These are phyloP conservation scores for Pseudogymnoascus sp. DNA, from an alignment of 2,329 filamentous ascomycete genomes.

Conservation along the genomic window DNA sequence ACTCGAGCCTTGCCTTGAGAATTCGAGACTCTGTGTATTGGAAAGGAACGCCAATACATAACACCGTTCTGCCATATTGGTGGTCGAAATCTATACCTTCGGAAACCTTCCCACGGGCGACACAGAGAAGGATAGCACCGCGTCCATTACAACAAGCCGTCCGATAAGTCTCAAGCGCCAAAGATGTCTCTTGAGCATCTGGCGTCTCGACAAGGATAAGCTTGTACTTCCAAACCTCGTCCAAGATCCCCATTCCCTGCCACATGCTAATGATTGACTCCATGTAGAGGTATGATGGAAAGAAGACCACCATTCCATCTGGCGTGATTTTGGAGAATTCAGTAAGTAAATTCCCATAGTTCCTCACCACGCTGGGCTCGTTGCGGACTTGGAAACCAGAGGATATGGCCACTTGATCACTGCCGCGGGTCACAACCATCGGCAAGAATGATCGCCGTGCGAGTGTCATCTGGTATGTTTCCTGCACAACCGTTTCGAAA, in stretches of 20 bases:
- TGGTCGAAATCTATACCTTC: conserved; percentile 99
- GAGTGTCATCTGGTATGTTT: conserved; percentile 96
- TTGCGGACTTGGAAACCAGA: conserved; percentile 93
- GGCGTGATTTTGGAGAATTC: conserved; percentile 96
- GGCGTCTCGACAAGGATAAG: conserved; percentile 96
- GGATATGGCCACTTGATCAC: conserved; percentile 86
- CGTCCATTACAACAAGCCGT: conserved; percentile 96
- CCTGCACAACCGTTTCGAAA: conserved; percentile 85
- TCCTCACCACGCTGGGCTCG: conserved; percentile 91
- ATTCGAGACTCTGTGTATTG: conserved; percentile 98
- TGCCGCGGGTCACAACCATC: conserved; percentile 94
- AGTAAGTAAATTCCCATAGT: conserved; percentile 87
- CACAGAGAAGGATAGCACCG: conserved; percentile 85
- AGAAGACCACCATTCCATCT: conserved; percentile 98
- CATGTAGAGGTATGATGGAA: conserved; percentile 98
- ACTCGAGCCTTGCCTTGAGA: conserved; percentile 88
- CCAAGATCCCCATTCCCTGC: conserved; percentile 96
- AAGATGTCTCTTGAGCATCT: conserved; percentile 91
- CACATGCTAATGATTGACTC: conserved; percentile 98
- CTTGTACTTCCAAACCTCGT: conserved; percentile 99
- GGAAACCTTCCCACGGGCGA: conserved; percentile 92
- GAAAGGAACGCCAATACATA: conserved; percentile 95
- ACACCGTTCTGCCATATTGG: conserved; percentile 89
- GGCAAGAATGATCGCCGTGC: conserved; percentile 91
- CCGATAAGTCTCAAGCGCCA: conserved; percentile 92